A percentile compares a stretch with the other conserved stretches of the same genome.
Conservation (phyloP, 257 asterid species). For the Eustoma russellianum region DNA sequence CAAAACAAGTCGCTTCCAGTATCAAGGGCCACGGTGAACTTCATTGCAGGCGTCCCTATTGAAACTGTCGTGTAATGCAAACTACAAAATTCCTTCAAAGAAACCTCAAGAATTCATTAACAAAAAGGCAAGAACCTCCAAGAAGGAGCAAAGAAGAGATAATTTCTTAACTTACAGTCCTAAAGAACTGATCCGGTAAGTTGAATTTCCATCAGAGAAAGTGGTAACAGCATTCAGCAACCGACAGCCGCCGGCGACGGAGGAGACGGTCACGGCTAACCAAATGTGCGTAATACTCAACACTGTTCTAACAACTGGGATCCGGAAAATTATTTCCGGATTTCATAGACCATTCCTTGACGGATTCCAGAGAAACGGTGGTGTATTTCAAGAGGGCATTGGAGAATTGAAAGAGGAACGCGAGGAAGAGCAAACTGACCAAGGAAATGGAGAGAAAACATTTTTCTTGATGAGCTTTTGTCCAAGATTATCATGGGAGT, state of each 20-base stretch:
- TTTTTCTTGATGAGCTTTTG: constrained; percentile 19
- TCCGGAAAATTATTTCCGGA: constrained; percentile 16
- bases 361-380: constrained; percentile 72
- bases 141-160: not conserved
- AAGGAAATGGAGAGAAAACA: constrained; percentile 27
- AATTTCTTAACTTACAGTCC: constrained; percentile 53
- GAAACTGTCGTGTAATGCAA: constrained; percentile 76
- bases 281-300: constrained; percentile 48
- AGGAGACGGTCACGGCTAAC: constrained; percentile 44
- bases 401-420: constrained; percentile 18
- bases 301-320: constrained; percentile 40
- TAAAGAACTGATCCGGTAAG: constrained; percentile 53
- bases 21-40: constrained; percentile 86
- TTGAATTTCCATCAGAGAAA: constrained; percentile 63
- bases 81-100: constrained; percentile 24
- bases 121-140: not conserved
- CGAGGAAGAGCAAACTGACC: constrained; percentile 15
- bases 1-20: constrained; percentile 86
- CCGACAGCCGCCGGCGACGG: constrained; percentile 36
- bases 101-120: too few relatives aligned
- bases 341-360: constrained; percentile 46
- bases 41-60: constrained; percentile 69
- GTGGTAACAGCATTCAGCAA: constrained; percentile 37
- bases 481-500: constrained; percentile 4
- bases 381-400: constrained; percentile 63